Evolutionary conservation across 352 stramenopile genomes (phyloP).

Genomic region (Pilasporangium apinafurcum): DNA sequence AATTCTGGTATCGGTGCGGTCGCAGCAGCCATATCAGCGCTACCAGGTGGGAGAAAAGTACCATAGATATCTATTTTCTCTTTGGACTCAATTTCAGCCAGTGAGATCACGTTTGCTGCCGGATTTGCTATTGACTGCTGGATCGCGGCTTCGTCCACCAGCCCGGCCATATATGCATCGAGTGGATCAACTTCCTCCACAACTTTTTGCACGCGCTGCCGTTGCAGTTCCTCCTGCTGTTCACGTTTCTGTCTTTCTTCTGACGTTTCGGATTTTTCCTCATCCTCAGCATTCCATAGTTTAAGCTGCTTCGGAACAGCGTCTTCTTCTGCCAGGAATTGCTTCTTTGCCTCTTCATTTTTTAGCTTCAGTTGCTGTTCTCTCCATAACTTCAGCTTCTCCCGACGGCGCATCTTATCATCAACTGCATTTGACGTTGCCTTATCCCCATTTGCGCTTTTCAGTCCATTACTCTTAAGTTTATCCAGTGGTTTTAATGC

Average conservation of each 20-base stretch:
- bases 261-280: constrained; percentile 49
- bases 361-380: constrained; percentile 64
- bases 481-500: constrained; percentile 44
- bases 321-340: constrained; percentile 69
- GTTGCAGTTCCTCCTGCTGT: constrained; percentile 33
- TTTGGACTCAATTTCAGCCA: constrained; percentile 74
- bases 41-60: constrained; percentile 60
- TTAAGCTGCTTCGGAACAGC: constrained; percentile 56
- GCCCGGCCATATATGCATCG: constrained; percentile 83
- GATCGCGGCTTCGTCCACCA: constrained; percentile 72
- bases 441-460: constrained; percentile 4
- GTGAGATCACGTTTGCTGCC: constrained; percentile 76
- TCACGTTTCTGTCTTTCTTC: constrained; percentile 47
- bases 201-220: constrained; percentile 60
- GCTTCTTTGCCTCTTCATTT: constrained; percentile 43
- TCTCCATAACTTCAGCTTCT: constrained; percentile 47
- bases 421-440: constrained; percentile 5
- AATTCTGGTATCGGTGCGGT: neutral
- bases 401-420: constrained; percentile 36
- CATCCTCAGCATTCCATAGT: constrained; percentile 57
- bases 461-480: constrained; percentile 9
- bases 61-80: constrained; percentile 83
- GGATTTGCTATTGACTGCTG: constrained; percentile 65
- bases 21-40: constrained; percentile 4
- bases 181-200: constrained; percentile 78